A percentile compares a stretch with the other conserved stretches of the same genome.
These are phyloP conservation scores for Sporothrix globosa DNA, from an alignment of 2,329 filamentous ascomycete genomes.

Conservation along the genomic window DNA sequence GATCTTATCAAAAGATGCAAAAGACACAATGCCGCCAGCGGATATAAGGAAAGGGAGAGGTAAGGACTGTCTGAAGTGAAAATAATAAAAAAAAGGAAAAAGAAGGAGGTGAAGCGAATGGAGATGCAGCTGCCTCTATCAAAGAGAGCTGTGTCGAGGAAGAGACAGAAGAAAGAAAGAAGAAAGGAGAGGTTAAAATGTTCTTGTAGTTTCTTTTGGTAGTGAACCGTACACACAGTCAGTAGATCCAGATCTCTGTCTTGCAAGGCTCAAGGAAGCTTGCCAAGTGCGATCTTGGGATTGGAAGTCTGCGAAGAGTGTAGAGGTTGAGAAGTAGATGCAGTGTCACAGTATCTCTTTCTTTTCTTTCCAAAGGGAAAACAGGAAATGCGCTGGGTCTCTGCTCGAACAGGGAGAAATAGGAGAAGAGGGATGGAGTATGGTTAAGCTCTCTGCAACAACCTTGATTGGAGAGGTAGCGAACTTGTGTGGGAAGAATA, in stretches of 20 bases:
- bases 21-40: constrained; percentile 17
- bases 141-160: not conserved
- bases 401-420: not conserved
- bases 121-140: not conserved
- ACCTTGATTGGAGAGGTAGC: too few species aligned
- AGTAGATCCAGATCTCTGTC: constrained; percentile 1
- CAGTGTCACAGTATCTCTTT: not conserved
- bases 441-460: too few species aligned
- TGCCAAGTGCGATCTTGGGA: not conserved
- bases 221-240: not conserved
- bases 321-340: not conserved
- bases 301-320: not conserved
- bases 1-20: constrained; percentile 23
- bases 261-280: not conserved
- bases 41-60: not conserved
- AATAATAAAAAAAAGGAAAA: not conserved
- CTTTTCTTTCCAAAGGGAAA: not conserved
- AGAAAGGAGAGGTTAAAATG: not conserved
- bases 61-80: constrained; percentile 9
- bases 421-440: too few species aligned
- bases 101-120: not conserved
- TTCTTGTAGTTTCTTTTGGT: not conserved
- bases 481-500: too few species aligned
- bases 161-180: not conserved
- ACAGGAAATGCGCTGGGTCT: not conserved